phyloP scores from a whole-genome alignment of 805 yeast genomes.

The Kazachstania psychrophila region DNA sequence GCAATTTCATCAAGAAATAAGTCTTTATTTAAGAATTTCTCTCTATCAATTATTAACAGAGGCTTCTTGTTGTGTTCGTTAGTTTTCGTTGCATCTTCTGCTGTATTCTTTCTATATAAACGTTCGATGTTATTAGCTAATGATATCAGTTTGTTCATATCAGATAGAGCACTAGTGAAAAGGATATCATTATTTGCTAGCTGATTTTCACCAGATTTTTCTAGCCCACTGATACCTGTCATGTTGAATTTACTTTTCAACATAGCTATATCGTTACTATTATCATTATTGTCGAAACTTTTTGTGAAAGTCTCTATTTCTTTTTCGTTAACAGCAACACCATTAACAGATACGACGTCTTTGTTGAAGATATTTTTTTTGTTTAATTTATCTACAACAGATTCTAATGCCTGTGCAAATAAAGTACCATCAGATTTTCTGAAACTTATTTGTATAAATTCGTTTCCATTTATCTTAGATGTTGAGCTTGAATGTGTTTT shows the following conservation, averaged over 20 bases:
- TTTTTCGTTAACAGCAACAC: constrained; percentile 12
- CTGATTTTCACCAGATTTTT: constrained; percentile 45
- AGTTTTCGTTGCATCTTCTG: constrained; percentile 2
- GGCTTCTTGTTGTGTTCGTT: constrained; percentile 7
- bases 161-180: constrained; percentile 61
- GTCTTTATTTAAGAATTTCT: constrained; percentile 30
- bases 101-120: constrained; percentile 32
- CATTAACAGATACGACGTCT: constrained; percentile 30
- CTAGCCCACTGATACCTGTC: constrained; percentile 66
- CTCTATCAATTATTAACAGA: constrained; percentile 27
- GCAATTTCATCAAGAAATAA: constrained; percentile 60
- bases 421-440: constrained; percentile 56
- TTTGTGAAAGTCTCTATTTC: constrained; percentile 1
- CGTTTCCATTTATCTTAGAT: not conserved
- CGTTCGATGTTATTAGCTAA: constrained; percentile 64
- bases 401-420: constrained; percentile 40
- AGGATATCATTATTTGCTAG: constrained; percentile 51
- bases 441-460: constrained; percentile 59
- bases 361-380: constrained; percentile 16
- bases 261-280: constrained; percentile 6
- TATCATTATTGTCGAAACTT: not conserved
- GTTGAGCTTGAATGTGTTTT: not conserved
- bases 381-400: constrained; percentile 36
- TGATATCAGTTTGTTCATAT: constrained; percentile 66
- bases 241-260: constrained; percentile 27